These are phyloP conservation scores for Wallacemonas sp. DNA, from an alignment of 208 protist genomes.

Conservation along the genomic window DNA sequence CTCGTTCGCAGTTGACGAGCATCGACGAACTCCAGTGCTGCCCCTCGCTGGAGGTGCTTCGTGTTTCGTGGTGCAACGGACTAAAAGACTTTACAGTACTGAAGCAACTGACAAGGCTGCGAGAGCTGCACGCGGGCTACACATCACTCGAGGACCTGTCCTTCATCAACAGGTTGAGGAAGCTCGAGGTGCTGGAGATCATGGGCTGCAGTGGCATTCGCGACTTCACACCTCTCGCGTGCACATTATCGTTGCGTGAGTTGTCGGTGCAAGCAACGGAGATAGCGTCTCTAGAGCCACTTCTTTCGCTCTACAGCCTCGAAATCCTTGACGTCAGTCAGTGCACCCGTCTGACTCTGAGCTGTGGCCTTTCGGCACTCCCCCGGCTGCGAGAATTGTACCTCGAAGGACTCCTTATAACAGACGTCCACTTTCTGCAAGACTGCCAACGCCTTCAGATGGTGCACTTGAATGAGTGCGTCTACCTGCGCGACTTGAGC, in stretches of 20 bases:
- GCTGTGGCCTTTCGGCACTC: background rate
- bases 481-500: background rate
- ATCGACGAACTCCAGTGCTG: background rate
- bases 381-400: background rate
- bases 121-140: background rate
- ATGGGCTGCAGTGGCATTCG: background rate
- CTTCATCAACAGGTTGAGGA: background rate
- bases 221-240: background rate
- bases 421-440: background rate
- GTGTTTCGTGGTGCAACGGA: background rate
- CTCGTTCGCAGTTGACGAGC: background rate
- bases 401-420: background rate
- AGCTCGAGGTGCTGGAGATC: background rate
- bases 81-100: background rate
- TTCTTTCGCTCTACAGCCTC: background rate
- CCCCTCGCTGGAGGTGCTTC: background rate
- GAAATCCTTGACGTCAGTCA: background rate
- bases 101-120: background rate
- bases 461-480: background rate
- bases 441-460: background rate
- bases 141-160: background rate
- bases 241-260: background rate
- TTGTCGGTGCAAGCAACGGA: background rate
- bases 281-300: background rate
- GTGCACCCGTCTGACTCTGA: background rate